Conservation (phyloP, 1,284 basidiomycete species). For the Nidula niveotomentosa region DNA sequence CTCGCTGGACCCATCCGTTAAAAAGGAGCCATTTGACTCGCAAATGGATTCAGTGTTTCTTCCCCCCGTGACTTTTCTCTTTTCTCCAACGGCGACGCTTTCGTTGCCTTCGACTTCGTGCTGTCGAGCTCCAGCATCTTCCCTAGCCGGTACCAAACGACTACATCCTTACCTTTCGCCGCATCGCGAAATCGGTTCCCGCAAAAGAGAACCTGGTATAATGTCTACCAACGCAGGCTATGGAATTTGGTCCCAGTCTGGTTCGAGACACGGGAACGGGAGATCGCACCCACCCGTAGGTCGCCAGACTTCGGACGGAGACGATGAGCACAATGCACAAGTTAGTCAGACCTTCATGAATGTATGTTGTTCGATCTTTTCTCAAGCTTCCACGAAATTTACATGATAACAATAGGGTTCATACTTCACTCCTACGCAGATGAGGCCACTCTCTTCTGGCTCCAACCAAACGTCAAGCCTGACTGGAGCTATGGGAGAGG, state of each 20-base stretch:
- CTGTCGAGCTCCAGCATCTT: slow-evolving; percentile 29
- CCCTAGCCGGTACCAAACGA: slow-evolving; percentile 28
- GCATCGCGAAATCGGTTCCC: slow-evolving; percentile 21
- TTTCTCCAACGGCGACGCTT: slow-evolving; percentile 16
- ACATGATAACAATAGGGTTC: background rate
- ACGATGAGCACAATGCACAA: slow-evolving; percentile 27
- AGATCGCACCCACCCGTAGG: slow-evolving; percentile 21
- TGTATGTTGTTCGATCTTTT: slow-evolving; percentile 14
- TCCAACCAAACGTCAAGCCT: slow-evolving; percentile 54
- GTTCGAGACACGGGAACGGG: slow-evolving; percentile 16
- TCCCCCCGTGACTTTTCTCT: slow-evolving; percentile 28
- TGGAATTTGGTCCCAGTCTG: slow-evolving; percentile 25
- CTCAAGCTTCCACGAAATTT: no score
- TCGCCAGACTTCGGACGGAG: slow-evolving; percentile 31
- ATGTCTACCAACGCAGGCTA: slow-evolving; percentile 28
- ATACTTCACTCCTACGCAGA: slow-evolving; percentile 8
- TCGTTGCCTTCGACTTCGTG: slow-evolving; percentile 17
- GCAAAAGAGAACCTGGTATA: slow-evolving; percentile 21
- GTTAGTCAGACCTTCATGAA: slow-evolving; percentile 23
- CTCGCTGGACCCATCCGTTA: slow-evolving; percentile 34
- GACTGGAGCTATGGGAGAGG: slow-evolving; percentile 61
- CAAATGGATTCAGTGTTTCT: slow-evolving; percentile 35
- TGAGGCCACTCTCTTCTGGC: slow-evolving; percentile 31
- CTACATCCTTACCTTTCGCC: slow-evolving; percentile 31
- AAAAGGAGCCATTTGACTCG: slow-evolving; percentile 41